Evolutionary conservation across 352 stramenopile genomes (phyloP).

Genomic region (Discostella stelligera): DNA sequence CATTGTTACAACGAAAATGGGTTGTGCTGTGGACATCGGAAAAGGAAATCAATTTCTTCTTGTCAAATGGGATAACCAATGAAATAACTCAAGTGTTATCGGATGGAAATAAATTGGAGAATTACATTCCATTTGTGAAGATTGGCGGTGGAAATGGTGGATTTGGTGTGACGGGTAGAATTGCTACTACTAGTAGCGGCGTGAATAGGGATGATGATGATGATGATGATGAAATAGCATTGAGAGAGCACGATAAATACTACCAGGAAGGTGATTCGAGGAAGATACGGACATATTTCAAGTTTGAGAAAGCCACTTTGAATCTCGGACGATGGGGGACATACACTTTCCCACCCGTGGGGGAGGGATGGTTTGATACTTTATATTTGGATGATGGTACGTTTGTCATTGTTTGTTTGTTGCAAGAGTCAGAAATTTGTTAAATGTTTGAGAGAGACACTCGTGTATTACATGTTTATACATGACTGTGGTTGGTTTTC

Average conservation of each 20-base stretch:
- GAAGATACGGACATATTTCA: constrained; percentile 54
- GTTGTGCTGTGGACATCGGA: constrained; percentile 56
- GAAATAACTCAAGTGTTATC: constrained; percentile 50
- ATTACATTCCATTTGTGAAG: constrained; percentile 57
- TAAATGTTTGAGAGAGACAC: no score
- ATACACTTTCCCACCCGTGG: constrained; percentile 55
- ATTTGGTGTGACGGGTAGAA: constrained; percentile 46
- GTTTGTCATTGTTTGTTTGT: no score
- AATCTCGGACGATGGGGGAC: constrained; percentile 51
- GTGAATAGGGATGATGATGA: no score
- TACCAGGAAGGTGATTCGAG: not conserved
- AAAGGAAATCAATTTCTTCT: constrained; percentile 71
- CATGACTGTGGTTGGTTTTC: not conserved
- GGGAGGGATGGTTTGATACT: constrained; percentile 67
- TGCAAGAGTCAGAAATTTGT: no score
- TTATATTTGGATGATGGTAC: constrained; percentile 59
- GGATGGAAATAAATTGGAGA: constrained; percentile 33
- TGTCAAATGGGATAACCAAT: constrained; percentile 33
- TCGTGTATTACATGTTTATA: no score
- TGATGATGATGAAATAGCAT: not conserved
- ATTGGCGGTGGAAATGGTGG: constrained; percentile 14
- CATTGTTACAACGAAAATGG: constrained; percentile 56
- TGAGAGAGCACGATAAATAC: not conserved
- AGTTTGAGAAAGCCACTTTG: constrained; percentile 52
- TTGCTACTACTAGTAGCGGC: no score